These are phyloP conservation scores for Massospora cicadina DNA, from an alignment of 371 early-diverging fungal genomes.

Conservation along the genomic window DNA sequence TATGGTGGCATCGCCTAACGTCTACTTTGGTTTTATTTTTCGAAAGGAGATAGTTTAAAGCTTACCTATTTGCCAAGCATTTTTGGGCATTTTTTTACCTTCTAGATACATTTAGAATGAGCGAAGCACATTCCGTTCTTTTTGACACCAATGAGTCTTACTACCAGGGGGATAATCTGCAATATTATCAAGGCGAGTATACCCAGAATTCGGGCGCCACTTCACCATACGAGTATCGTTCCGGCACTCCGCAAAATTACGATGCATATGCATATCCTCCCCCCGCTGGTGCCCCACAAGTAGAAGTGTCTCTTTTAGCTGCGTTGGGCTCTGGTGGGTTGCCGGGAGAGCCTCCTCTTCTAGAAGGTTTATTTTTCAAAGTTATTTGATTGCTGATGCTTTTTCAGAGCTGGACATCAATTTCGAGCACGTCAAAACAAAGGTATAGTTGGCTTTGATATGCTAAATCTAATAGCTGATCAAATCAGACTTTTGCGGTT, in stretches of 20 bases:
- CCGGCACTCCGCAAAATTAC: neutral
- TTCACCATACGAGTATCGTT: neutral
- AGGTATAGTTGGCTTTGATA: constrained; percentile 20
- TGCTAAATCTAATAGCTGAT: neutral
- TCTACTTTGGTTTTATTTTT: too few species aligned
- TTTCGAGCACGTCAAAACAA: constrained; percentile 68
- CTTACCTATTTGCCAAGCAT: too few species aligned
- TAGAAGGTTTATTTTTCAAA: constrained; percentile 33
- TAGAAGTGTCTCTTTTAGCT: constrained; percentile 17
- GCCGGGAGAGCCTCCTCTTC: constrained; percentile 69
- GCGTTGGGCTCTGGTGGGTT: constrained; percentile 76
- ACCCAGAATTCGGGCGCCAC: neutral
- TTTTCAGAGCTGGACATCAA: constrained; percentile 72
- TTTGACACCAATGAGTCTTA: neutral
- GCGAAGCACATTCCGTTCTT: neutral
- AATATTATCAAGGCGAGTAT: neutral
- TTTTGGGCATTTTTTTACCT: too few species aligned
- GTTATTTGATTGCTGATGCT: constrained; percentile 3
- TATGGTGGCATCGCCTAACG: too few species aligned
- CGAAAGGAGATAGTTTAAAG: too few species aligned
- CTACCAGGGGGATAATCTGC: neutral
- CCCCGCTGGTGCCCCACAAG: neutral
- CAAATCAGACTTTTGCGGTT: constrained; percentile 51
- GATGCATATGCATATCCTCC: neutral
- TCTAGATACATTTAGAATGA: neutral